Percentiles rank a stretch among this genome's conserved stretches.
These are phyloP conservation scores for Limtongozyma cylindracea DNA, from an alignment of 805 yeast species.

Conservation along the genomic window DNA sequence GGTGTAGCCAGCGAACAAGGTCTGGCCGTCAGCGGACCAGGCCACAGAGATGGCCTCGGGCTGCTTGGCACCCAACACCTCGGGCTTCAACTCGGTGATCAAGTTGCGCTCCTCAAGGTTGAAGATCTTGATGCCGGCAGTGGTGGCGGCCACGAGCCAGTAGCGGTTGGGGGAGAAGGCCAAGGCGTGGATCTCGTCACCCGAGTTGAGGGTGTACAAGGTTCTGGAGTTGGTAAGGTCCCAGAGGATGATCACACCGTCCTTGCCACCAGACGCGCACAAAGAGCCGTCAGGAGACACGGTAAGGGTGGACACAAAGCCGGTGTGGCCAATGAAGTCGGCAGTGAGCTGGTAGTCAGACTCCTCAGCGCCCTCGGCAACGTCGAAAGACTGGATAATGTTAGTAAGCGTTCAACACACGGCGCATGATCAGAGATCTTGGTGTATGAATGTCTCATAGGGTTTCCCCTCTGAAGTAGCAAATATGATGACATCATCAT, in stretches of 20 bases:
- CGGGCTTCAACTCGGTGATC: slow-evolving; percentile 96
- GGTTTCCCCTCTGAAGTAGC: slow-evolving; percentile 95
- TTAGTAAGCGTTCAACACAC: slow-evolving; percentile 13
- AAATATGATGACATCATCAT: slow-evolving; percentile 72
- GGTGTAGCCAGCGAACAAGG: slow-evolving; percentile 99
- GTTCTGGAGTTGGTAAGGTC: slow-evolving; percentile 69
- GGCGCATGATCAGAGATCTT: slow-evolving; percentile 73
- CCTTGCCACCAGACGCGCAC: slow-evolving; percentile 99
- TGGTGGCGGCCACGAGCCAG: slow-evolving; percentile 99
- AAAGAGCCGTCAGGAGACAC: slow-evolving; percentile 99
- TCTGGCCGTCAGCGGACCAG: slow-evolving; percentile 99
- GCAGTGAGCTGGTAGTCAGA: slow-evolving; percentile 71
- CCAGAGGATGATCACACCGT: slow-evolving; percentile 97
- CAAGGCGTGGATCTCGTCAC: slow-evolving; percentile 92
- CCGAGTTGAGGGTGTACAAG: slow-evolving; percentile 82
- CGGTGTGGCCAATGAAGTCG: slow-evolving; percentile 98
- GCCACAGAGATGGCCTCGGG: slow-evolving; percentile 96
- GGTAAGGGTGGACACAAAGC: slow-evolving; percentile 91
- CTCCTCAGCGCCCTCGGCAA: too few relatives aligned
- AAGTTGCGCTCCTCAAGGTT: slow-evolving; percentile 85
- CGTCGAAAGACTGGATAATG: slow-evolving; percentile 78
- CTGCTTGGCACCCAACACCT: slow-evolving; percentile 88
- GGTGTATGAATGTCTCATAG: slow-evolving; percentile 97
- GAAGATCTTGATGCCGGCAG: slow-evolving; percentile 94
- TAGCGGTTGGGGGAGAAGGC: slow-evolving; percentile 99